Base-by-base conservation (phyloP, 192 early-diverging fungal genomes). In the Coemansia sp. region DNA sequence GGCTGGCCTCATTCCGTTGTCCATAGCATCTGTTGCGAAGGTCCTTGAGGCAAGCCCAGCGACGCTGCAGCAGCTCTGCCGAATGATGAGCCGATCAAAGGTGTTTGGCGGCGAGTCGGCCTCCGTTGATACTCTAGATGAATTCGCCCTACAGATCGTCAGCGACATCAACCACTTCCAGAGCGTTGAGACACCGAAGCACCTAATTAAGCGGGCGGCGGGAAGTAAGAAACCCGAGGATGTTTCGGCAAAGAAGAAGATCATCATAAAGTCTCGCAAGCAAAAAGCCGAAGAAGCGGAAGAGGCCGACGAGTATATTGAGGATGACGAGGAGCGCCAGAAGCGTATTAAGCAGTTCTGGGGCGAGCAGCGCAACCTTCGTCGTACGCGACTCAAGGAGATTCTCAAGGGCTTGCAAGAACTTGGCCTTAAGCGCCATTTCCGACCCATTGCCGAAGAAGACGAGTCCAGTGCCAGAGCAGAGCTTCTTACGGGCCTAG, bases 341-440 rank as follows among this genome's bases (percentile, higher is more conserved):
- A 55, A 62, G 21, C 45, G 37, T 14, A 62, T 73, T 6, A 38
- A 57, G 60, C 70, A 60, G 61, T 82, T 82, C 74, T 82, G 79
- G 79, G 79, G 74, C 67, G 74, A 82, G 56, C 79, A 82, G 74
- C 73, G 75, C 62, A 76, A 82, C 53, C 64, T 77, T 39, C 73
- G 75, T 0, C 79, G 75, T 55, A 73, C 73, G 67, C 67, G 73
- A 0, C 64, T 82, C 14, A 77, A 73, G 67, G 79, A 82, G 50
- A 82, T 82, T 23, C 70, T 82, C 24, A 61, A 60, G 46, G 74
- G 43, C 0, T 28, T 82, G 70, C 70, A 77, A 51, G 71, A 77
- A 5, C 24, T 82, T 13, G 79, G 79, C 0, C 70, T 82, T 7
- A 72, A 70, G 50, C 79, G 74, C 13, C 63, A 70, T 23, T 70